These are phyloP conservation scores for Teunomyces gatunensis DNA, from an alignment of 805 yeast genomes.

Conservation along the genomic window DNA sequence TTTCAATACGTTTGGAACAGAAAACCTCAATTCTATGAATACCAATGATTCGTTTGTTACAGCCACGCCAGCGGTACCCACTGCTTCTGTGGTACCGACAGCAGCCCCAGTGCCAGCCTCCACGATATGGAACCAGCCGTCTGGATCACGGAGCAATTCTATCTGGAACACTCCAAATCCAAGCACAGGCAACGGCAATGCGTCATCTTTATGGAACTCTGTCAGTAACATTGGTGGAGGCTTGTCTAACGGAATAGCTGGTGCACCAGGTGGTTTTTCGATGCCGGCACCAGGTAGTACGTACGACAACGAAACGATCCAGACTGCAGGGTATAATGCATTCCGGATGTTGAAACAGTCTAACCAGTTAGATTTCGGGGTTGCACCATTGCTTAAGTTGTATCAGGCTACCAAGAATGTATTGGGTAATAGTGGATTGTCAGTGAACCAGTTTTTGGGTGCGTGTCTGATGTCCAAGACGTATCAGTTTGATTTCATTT, in stretches of 20 bases:
- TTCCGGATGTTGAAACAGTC: slow-evolving; percentile 33
- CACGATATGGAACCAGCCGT: slow-evolving; percentile 13
- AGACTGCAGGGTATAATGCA: slow-evolving; percentile 41
- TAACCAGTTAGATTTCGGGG: slow-evolving; percentile 36
- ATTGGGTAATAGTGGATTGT: slow-evolving; percentile 25
- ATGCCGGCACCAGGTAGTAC: neutral
- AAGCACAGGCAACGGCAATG: neutral
- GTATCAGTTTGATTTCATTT: slow-evolving; percentile 40
- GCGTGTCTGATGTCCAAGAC: slow-evolving; percentile 24
- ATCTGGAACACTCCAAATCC: slow-evolving; percentile 27
- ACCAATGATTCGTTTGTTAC: neutral
- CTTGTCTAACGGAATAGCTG: neutral
- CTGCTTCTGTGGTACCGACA: slow-evolving; percentile 3
- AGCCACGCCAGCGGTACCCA: neutral
- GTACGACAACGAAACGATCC: slow-evolving; percentile 34
- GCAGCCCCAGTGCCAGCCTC: slow-evolving; percentile 2
- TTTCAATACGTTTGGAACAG: slow-evolving; percentile 7
- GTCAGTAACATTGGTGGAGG: neutral
- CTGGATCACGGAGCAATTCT: slow-evolving; percentile 21
- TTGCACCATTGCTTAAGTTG: slow-evolving; percentile 32
- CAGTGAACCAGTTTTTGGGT: slow-evolving; percentile 31
- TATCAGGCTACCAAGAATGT: slow-evolving; percentile 30
- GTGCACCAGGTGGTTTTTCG: neutral
- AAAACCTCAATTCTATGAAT: neutral
- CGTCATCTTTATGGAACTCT: neutral